Percentiles rank a stretch among this genome's conserved stretches.
phyloP scores from a whole-genome alignment of 345 rosid species.

The Lagerstroemia speciosa region DNA sequence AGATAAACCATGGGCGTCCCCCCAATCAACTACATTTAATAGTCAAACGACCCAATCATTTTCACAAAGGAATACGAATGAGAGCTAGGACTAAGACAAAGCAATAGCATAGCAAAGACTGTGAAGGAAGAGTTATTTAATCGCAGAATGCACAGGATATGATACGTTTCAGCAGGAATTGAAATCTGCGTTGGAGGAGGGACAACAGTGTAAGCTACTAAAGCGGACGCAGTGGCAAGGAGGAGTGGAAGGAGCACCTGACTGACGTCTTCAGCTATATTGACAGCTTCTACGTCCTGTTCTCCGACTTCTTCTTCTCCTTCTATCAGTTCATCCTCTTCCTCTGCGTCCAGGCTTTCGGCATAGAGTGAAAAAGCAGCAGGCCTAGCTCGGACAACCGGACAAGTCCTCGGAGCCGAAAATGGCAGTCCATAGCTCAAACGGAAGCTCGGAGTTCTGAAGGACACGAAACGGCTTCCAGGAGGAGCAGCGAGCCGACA shows the following conservation, averaged over 20 bases:
- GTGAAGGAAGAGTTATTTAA: neutral
- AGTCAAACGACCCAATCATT: constrained; percentile 1
- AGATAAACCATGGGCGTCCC: constrained; percentile 91
- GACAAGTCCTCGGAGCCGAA: neutral
- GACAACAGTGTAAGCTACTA: neutral
- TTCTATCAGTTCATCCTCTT: constrained; percentile 8
- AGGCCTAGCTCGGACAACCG: constrained; percentile 7
- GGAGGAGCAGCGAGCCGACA: neutral
- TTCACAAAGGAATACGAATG: neutral
- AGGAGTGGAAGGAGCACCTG: constrained; percentile 11
- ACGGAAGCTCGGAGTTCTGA: neutral
- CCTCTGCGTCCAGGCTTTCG: constrained; percentile 4
- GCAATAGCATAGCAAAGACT: neutral
- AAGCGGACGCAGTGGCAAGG: neutral
- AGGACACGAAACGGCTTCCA: neutral
- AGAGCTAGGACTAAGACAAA: no score
- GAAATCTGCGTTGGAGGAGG: neutral
- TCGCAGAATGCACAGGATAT: neutral
- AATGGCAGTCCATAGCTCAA: neutral
- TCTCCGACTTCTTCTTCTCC: constrained; percentile 5
- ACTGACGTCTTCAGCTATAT: constrained; percentile 20
- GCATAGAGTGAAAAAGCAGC: constrained; percentile 1
- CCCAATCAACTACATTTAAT: constrained; percentile 67
- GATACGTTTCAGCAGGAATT: neutral
- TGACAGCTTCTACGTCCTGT: constrained; percentile 8